Evolutionary conservation across 352 stramenopile species (phyloP).

Genomic region (Phytophthora hibernalis): DNA sequence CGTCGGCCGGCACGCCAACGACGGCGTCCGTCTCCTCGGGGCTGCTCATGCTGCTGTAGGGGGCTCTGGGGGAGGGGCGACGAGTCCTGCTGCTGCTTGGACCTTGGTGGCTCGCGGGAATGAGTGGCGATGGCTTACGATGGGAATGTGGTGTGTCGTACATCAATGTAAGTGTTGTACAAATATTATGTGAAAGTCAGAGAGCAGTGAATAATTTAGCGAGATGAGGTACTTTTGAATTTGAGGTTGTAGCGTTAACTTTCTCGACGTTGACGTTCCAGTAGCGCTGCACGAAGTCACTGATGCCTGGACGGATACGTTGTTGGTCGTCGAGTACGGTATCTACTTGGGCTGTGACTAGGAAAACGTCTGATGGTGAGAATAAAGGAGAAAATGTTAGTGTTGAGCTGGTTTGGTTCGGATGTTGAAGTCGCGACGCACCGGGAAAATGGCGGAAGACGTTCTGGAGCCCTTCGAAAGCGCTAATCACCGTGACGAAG

Average conservation of each 20-base stretch:
- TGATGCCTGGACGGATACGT: slow-evolving; percentile 45
- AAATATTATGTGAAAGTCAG: not conserved
- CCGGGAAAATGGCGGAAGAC: slow-evolving; percentile 52
- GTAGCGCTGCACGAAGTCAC: slow-evolving; percentile 50
- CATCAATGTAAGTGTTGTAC: not conserved
- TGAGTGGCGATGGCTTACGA: slow-evolving; percentile 43
- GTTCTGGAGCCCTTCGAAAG: slow-evolving; percentile 42
- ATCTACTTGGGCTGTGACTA: slow-evolving; percentile 60
- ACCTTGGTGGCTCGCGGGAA: slow-evolving; percentile 37
- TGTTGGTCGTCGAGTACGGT: slow-evolving; percentile 45
- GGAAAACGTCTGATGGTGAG: slow-evolving; percentile 30
- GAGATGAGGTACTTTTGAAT: slow-evolving; percentile 12
- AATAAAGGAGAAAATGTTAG: not conserved
- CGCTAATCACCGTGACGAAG: slow-evolving; percentile 54
- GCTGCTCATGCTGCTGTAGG: slow-evolving; percentile 37
- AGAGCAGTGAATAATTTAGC: not conserved
- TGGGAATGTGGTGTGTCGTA: not conserved
- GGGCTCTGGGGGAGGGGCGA: not conserved
- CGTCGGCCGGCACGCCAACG: slow-evolving; percentile 63
- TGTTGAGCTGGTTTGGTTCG: not conserved
- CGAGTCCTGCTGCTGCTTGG: slow-evolving; percentile 10
- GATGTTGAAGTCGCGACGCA: slow-evolving; percentile 9
- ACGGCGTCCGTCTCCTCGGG: slow-evolving; percentile 53
- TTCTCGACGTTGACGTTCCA: slow-evolving; percentile 27
- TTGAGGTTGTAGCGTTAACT: no score